Base-by-base conservation (phyloP, 2,329 filamentous ascomycete species). In the Pyricularia grisea region DNA sequence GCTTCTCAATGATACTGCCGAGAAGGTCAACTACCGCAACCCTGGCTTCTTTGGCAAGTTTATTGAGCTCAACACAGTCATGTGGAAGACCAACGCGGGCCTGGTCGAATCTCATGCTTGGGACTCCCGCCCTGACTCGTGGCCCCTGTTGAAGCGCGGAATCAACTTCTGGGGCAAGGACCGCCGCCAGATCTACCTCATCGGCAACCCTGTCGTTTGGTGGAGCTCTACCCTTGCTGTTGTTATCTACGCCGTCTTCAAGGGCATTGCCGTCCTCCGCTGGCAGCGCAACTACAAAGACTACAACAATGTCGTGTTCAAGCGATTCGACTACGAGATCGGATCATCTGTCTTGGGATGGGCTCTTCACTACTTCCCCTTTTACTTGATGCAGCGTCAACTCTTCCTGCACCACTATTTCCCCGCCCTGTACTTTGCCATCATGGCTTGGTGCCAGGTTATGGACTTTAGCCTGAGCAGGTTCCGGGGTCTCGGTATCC, bases 91-190 rank as follows among this genome's bases (percentile, higher is more conserved):
- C 50, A 99, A 99, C 77, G 95, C 95, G 36, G 95, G 95, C 63
- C 88, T 99, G 66, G 92, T 95, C 30, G 95, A 99, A 76, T 97
- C 94, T 23, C 95, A 99, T 77, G 93, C 94, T 68, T 99, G 96
- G 95, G 95, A 99, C 78, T 98, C 95, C 65, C 92, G 95, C 65
- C 95, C 95, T 36, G 88, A 89, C 42, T 94, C 93, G 7, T 99
- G 95, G 95, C 95, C 95, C 27, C 87, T 96, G 69, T 88, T 99
- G 68, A 88, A 88, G 73, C 92, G 95, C 71, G 95, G 95, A 75
- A 99, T 99, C 85, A 99, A 99, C 83, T 99, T 99, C 85, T 99
- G 95, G 95, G 93, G 94, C 73, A 93, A 91, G 75, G 87, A 97
- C 75, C 86, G 97, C 79, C 92, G 93, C 71, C 95, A 99, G 78